phyloP scores from a whole-genome alignment of 176 grass and related monocot species.

The Saccharum officinarum region DNA sequence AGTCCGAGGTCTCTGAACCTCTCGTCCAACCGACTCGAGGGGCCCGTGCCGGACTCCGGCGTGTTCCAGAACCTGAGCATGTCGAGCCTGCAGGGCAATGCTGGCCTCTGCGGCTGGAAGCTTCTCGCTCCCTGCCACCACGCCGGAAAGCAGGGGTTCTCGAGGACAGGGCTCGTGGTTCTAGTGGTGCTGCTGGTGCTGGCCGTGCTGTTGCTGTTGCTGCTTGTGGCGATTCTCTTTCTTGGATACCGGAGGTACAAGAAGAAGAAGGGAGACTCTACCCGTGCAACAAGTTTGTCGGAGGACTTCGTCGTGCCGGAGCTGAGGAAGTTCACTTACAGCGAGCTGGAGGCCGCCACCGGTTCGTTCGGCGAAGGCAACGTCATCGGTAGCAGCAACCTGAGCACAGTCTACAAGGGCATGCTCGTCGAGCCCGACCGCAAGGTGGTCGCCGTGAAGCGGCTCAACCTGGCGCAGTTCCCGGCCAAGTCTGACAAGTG shows the following conservation, averaged over 20 bases:
- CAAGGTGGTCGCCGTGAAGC: slow-evolving; percentile 62
- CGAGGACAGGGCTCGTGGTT: slow-evolving; percentile 47
- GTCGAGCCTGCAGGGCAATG: slow-evolving; percentile 67
- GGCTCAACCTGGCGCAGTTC: slow-evolving; percentile 84
- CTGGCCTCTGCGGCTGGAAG: slow-evolving; percentile 65
- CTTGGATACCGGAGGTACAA: slow-evolving; percentile 28
- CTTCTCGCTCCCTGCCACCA: slow-evolving; percentile 51
- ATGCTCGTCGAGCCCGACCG: slow-evolving; percentile 44
- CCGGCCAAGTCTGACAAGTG: slow-evolving; percentile 79
- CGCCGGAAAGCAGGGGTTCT: slow-evolving; percentile 33
- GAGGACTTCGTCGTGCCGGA: slow-evolving; percentile 56
- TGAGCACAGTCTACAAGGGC: slow-evolving; percentile 89
- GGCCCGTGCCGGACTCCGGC: slow-evolving; percentile 55
- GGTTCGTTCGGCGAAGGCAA: slow-evolving; percentile 58
- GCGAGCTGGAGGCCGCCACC: slow-evolving; percentile 63
- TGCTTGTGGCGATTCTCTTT: slow-evolving; percentile 19
- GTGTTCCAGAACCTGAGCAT: slow-evolving; percentile 60
- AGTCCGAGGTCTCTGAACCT: slow-evolving; percentile 63
- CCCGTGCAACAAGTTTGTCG: neutral
- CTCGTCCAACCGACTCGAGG: slow-evolving; percentile 65
- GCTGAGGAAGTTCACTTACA: slow-evolving; percentile 62
- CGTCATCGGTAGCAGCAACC: slow-evolving; percentile 65
- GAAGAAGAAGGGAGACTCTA: slow-evolving; percentile 26
- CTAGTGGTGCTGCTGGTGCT: slow-evolving; percentile 41
- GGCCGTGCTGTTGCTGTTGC: slow-evolving; percentile 43